Evolutionary conservation across 208 protist genomes (phyloP).

Genomic region (Sergeia podlipaevii): DNA sequence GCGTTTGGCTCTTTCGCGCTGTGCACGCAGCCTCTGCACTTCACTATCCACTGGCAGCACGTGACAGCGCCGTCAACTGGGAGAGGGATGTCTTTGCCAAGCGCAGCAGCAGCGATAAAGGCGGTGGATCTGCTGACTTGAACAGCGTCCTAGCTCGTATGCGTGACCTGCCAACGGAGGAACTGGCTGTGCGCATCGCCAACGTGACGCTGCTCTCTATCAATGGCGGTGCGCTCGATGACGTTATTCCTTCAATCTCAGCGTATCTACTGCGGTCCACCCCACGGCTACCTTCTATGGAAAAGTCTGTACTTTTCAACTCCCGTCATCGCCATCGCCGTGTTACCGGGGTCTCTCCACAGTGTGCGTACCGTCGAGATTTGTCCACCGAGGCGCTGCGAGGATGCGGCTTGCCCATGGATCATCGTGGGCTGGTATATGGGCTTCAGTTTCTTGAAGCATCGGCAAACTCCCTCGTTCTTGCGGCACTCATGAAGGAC

Average conservation of each 20-base stretch:
- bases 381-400: slow-evolving; percentile 68
- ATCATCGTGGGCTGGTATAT: slow-evolving; percentile 79
- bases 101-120: too few relatives aligned
- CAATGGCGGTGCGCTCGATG: slow-evolving; percentile 69
- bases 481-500: slow-evolving; percentile 40
- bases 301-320: slow-evolving; percentile 6
- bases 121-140: too few relatives aligned
- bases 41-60: slow-evolving; percentile 11
- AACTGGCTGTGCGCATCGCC: slow-evolving; percentile 29
- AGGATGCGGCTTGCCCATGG: slow-evolving; percentile 50
- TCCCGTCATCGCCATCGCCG: neutral
- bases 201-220: slow-evolving; percentile 45
- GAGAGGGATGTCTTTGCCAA: neutral
- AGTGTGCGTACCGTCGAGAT: slow-evolving; percentile 31
- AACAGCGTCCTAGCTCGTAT: slow-evolving; percentile 16
- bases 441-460: slow-evolving; percentile 56
- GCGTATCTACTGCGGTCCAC: slow-evolving; percentile 40
- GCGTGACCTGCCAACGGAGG: slow-evolving; percentile 21
- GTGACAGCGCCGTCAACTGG: slow-evolving; percentile 17
- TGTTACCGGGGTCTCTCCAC: neutral
- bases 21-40: slow-evolving; percentile 34
- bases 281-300: slow-evolving; percentile 17
- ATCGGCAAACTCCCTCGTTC: slow-evolving; percentile 51
- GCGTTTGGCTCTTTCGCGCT: slow-evolving; percentile 37
- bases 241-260: slow-evolving; percentile 58